phyloP scores from a whole-genome alignment of 345 rosid species.

The Populus nigra region DNA sequence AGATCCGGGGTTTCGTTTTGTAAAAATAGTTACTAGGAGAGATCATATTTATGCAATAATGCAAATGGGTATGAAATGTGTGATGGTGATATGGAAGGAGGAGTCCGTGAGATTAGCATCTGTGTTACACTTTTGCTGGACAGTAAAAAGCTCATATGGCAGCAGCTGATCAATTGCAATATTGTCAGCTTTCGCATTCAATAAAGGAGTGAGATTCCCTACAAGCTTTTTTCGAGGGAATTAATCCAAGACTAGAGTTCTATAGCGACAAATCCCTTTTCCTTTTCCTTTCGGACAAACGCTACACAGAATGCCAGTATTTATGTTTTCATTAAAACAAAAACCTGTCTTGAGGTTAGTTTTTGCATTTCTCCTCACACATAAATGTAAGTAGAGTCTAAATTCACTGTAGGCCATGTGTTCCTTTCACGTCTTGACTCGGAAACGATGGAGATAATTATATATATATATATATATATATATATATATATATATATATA shows the following conservation, averaged over 20 bases:
- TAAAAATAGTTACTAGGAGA: not conserved
- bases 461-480: too few relatives aligned
- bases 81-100: not conserved
- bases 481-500: too few relatives aligned
- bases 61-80: not conserved
- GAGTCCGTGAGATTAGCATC: not conserved
- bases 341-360: too few relatives aligned
- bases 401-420: too few relatives aligned
- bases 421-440: too few relatives aligned
- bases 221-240: not conserved
- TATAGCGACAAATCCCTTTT: not conserved
- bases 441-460: too few relatives aligned
- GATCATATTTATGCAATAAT: not conserved
- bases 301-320: not conserved
- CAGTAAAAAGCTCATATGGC: not conserved
- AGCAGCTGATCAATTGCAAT: not conserved
- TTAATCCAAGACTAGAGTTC: not conserved
- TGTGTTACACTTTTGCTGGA: not conserved
- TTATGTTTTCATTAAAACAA: too few relatives aligned
- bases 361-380: not conserved
- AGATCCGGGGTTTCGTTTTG: not conserved
- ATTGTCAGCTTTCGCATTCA: constrained; percentile 14
- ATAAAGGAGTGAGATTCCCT: constrained; percentile 8
- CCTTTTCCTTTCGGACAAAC: not conserved
- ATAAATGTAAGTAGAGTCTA: not conserved